phyloP scores from a whole-genome alignment of 345 rosid species.

The Melaleuca alternifolia region DNA sequence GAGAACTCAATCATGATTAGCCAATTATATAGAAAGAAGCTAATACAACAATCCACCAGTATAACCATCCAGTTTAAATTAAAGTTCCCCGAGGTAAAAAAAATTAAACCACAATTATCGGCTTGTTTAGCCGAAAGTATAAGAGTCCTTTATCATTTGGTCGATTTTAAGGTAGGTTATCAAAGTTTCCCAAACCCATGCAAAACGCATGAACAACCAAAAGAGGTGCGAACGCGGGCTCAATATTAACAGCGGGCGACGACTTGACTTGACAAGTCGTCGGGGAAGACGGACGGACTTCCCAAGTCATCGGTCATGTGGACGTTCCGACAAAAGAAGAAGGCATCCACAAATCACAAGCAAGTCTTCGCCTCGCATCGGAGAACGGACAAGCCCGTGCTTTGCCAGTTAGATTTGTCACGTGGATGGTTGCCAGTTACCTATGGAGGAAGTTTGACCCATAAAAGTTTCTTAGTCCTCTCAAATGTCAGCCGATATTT shows the following conservation, averaged over 20 bases:
- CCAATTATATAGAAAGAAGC: accelerated
- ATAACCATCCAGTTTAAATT: not conserved
- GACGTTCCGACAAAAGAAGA: not conserved
- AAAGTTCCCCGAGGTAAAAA: too few species aligned
- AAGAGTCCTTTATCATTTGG: too few species aligned
- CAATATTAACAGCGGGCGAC: not conserved
- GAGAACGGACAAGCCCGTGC: not conserved
- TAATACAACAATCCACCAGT: not conserved
- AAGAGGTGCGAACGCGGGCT: not conserved
- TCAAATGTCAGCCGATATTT: too few species aligned
- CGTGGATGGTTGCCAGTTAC: accelerated
- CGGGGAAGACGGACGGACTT: not conserved
- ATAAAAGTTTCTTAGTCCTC: too few species aligned
- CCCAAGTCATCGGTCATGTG: not conserved
- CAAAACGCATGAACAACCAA: too few species aligned
- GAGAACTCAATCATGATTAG: not conserved
- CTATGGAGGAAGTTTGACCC: not conserved
- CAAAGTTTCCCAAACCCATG: too few species aligned
- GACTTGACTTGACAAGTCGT: too few species aligned
- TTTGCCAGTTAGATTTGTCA: accelerated
- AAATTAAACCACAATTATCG: too few species aligned
- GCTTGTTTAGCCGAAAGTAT: too few species aligned
- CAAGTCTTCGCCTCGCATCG: not conserved
- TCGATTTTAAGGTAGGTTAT: too few species aligned
- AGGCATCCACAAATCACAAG: not conserved